Percentiles rank a stretch among this genome's conserved stretches.
phyloP scores from a whole-genome alignment of 768 basidiomycete species.

The Lyophyllum decastes region DNA sequence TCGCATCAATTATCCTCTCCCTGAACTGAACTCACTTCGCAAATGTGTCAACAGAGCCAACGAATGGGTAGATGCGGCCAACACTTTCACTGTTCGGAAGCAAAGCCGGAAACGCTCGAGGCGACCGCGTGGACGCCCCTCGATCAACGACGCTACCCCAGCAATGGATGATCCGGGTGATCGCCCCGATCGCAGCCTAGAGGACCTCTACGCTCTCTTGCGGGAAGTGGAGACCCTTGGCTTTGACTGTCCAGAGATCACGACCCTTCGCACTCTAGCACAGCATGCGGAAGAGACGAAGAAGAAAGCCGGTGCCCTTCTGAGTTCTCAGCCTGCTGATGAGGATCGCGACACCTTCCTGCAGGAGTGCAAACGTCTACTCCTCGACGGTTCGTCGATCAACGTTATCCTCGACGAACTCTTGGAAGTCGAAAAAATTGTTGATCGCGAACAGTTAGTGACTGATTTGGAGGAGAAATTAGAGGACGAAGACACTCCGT shows the following conservation, averaged over 20 bases:
- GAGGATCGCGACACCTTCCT: conserved; percentile 57
- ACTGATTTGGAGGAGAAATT: conserved; percentile 74
- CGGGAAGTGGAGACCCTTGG: conserved; percentile 75
- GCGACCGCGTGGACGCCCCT: conserved; percentile 57
- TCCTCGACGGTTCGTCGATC: conserved; percentile 70
- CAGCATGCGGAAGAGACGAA: conserved; percentile 67
- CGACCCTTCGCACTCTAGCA: conserved; percentile 51
- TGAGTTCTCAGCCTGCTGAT: conserved; percentile 42
- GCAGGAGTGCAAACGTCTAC: conserved; percentile 69
- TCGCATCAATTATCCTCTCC: conserved; percentile 73
- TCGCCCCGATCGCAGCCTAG: conserved; percentile 68
- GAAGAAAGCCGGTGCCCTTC: conserved; percentile 51
- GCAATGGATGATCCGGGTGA: conserved; percentile 59
- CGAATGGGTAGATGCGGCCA: conserved; percentile 87
- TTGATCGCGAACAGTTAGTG: conserved; percentile 76
- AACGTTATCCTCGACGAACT: conserved; percentile 87
- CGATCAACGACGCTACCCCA: conserved; percentile 36
- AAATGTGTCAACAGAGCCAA: conserved; percentile 81
- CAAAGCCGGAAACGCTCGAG: conserved; percentile 78
- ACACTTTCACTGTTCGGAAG: conserved; percentile 76
- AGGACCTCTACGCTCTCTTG: conserved; percentile 70
- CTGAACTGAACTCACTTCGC: conserved; percentile 70
- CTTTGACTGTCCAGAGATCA: conserved; percentile 83
- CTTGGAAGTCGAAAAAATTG: conserved; percentile 74
- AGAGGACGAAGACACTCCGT: conserved; percentile 55